Evolutionary conservation across 2,329 filamentous ascomycete species (phyloP).

Genomic region (Apiospora pterosperma): DNA sequence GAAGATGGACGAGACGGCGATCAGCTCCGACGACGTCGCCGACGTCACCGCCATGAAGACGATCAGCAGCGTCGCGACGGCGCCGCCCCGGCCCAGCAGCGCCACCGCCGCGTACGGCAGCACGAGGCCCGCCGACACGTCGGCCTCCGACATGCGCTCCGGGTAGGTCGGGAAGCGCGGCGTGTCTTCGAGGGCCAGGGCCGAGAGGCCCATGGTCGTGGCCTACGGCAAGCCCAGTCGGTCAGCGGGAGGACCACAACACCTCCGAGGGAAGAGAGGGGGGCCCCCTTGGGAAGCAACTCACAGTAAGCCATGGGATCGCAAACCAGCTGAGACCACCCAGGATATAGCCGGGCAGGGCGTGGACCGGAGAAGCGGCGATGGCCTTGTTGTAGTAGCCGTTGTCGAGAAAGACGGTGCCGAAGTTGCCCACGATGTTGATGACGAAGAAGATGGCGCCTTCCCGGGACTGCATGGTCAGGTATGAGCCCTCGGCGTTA

Average conservation of each 20-base stretch:
- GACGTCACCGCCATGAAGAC: constrained; percentile 90
- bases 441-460: constrained; percentile 90
- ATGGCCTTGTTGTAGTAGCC: constrained; percentile 95
- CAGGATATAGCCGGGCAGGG: constrained; percentile 83
- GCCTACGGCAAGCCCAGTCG: constrained; percentile 48
- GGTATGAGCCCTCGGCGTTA: constrained; percentile 76
- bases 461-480: constrained; percentile 80
- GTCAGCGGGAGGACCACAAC: neutral
- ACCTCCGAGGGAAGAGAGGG: neutral
- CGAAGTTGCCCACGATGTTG: constrained; percentile 83
- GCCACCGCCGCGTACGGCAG: constrained; percentile 83
- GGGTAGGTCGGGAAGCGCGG: constrained; percentile 71
- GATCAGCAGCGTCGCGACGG: constrained; percentile 72
- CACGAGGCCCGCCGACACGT: constrained; percentile 80
- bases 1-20: constrained; percentile 83
- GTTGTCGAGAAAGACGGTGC: constrained; percentile 81
- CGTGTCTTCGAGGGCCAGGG: constrained; percentile 73
- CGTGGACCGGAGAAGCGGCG: constrained; percentile 79
- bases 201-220: constrained; percentile 82
- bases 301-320: constrained; percentile 69
- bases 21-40: constrained; percentile 77
- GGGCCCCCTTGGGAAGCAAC: too few species aligned
- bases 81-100: constrained; percentile 77
- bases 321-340: constrained; percentile 89
- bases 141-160: constrained; percentile 65